Evolutionary conservation across 2,329 filamentous ascomycete species (phyloP).

Genomic region (Capronia americana): DNA sequence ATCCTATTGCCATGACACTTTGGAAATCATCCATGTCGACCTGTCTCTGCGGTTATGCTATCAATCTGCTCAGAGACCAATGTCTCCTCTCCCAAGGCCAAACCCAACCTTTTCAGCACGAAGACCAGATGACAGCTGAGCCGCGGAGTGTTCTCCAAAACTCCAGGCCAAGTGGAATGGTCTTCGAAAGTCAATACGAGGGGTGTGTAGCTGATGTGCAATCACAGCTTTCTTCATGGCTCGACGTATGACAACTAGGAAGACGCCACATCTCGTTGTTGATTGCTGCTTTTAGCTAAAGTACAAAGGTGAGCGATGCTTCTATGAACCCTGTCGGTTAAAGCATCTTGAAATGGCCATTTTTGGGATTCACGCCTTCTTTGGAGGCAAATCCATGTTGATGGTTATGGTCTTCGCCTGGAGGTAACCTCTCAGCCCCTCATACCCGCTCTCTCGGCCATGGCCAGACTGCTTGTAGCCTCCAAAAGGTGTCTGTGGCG

Average conservation of each 20-base stretch:
- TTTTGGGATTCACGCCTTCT: slow-evolving; percentile 5
- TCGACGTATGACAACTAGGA: no score
- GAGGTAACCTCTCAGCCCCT: slow-evolving; percentile 35
- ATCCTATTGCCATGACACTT: no score
- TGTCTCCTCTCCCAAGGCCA: not conserved
- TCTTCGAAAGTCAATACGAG: not conserved
- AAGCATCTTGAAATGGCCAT: not conserved
- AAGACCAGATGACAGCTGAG: not conserved
- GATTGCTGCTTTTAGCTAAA: not conserved
- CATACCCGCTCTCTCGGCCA: slow-evolving; percentile 57
- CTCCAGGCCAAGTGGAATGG: not conserved
- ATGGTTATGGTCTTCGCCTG: slow-evolving; percentile 37
- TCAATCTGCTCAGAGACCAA: not conserved
- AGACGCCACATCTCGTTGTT: not conserved
- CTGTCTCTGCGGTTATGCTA: not conserved
- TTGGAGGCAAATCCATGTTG: slow-evolving; percentile 31
- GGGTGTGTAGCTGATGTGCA: no score
- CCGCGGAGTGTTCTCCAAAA: no score
- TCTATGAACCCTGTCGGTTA: not conserved
- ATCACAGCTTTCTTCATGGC: not conserved
- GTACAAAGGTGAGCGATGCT: not conserved
- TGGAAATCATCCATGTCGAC: not conserved
- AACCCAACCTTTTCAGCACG: not conserved
- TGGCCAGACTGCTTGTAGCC: slow-evolving; percentile 69
- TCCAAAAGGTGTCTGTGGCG: slow-evolving; percentile 62